Evolutionary conservation across 352 stramenopile species (phyloP).

Genomic region (Phytophthora colocasiae): DNA sequence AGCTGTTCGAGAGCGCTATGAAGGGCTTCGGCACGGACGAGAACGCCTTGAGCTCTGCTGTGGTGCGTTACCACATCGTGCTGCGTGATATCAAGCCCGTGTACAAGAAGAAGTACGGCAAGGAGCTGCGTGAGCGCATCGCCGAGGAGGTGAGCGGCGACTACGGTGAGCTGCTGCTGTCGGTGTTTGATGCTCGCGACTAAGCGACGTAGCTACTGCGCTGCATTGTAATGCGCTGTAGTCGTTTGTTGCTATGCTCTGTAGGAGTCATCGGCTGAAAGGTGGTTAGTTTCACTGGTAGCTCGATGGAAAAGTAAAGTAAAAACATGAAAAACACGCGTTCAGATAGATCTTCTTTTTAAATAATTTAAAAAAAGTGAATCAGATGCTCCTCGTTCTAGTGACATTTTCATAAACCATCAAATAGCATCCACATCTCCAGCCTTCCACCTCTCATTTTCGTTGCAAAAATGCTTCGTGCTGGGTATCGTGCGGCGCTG

Average conservation of each 20-base stretch:
- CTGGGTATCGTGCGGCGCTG: slow-evolving; percentile 13
- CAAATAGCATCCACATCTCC: not conserved
- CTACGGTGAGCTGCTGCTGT: slow-evolving; percentile 73
- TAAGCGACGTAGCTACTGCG: slow-evolving; percentile 11
- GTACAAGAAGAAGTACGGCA: slow-evolving; percentile 86
- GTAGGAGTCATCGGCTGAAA: not conserved
- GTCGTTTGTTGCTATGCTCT: not conserved
- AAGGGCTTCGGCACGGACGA: slow-evolving; percentile 81
- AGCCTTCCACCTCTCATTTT: slow-evolving; percentile 2
- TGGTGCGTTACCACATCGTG: slow-evolving; percentile 88
- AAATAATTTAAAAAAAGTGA: too few species aligned
- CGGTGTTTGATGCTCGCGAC: slow-evolving; percentile 63
- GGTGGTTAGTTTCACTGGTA: too few species aligned
- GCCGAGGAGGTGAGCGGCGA: slow-evolving; percentile 76
- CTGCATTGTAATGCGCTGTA: slow-evolving; percentile 1
- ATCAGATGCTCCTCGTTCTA: not conserved
- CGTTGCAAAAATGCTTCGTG: slow-evolving; percentile 26
- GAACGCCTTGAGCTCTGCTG: slow-evolving; percentile 59
- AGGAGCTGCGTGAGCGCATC: slow-evolving; percentile 86
- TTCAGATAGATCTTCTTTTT: too few species aligned
- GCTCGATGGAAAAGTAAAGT: too few species aligned
- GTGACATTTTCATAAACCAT: not conserved
- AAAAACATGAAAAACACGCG: too few species aligned
- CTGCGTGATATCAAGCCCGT: slow-evolving; percentile 81
- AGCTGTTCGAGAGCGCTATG: slow-evolving; percentile 76